Evolutionary conservation across 2,329 filamentous ascomycete species (phyloP).

Genomic region (Pseudogymnoascus sp.): DNA sequence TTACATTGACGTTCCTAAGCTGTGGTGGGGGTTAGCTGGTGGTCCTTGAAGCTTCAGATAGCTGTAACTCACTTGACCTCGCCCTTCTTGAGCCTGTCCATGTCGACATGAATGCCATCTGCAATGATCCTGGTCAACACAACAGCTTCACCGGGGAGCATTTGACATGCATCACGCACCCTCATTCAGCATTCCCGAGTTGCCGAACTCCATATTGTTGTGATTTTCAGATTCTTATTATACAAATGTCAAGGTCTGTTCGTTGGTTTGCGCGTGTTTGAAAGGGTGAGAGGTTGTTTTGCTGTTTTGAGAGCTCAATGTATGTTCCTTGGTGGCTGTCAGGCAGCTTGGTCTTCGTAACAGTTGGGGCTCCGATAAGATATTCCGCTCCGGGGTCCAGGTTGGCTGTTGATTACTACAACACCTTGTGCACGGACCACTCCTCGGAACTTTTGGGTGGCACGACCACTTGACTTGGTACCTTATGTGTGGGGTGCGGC

Average conservation of each 20-base stretch:
- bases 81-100: slow-evolving; percentile 97
- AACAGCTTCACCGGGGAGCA: slow-evolving; percentile 15
- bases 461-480: neutral
- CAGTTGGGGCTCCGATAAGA: neutral
- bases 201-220: slow-evolving; percentile 52
- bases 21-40: slow-evolving; percentile 35
- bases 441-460: neutral
- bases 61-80: slow-evolving; percentile 79
- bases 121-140: slow-evolving; percentile 24
- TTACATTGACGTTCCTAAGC: slow-evolving; percentile 95
- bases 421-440: neutral
- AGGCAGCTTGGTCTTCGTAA: slow-evolving; percentile 9
- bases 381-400: neutral
- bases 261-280: neutral
- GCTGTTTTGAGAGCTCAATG: slow-evolving; percentile 7
- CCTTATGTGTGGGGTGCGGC: neutral
- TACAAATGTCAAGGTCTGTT: neutral
- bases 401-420: neutral
- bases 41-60: slow-evolving; percentile 3
- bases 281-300: neutral
- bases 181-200: slow-evolving; percentile 53
- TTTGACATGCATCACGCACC: slow-evolving; percentile 34
- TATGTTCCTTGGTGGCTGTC: neutral
- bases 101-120: slow-evolving; percentile 99
- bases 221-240: neutral